Conservation (phyloP, 495 filamentous ascomycete genomes). For the Terfezia claveryi region DNA sequence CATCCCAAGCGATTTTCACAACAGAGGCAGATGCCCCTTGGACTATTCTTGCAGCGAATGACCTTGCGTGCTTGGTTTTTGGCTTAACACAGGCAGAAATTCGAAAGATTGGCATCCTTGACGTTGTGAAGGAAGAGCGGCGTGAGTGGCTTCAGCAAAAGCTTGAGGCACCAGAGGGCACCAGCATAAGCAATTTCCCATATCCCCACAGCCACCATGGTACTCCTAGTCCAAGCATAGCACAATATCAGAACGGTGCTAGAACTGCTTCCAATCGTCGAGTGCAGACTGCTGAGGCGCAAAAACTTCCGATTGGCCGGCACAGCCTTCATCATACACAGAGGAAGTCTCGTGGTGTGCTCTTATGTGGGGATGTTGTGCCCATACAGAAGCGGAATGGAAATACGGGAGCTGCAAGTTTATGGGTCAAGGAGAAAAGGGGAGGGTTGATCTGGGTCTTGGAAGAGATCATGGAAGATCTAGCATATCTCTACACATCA, state of each 20-base stretch:
- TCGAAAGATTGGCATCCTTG: slow-evolving; percentile 79
- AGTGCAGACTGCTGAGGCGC: background rate
- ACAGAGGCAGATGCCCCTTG: slow-evolving; percentile 72
- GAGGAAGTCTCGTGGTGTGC: slow-evolving; percentile 67
- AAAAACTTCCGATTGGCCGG: background rate
- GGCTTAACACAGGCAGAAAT: slow-evolving; percentile 88
- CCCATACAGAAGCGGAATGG: slow-evolving; percentile 92
- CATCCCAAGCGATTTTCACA: slow-evolving; percentile 88
- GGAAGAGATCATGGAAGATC: slow-evolving; percentile 91
- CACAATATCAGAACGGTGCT: slow-evolving; percentile 12
- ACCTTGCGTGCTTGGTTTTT: slow-evolving; percentile 86
- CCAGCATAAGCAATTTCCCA: slow-evolving; percentile 20
- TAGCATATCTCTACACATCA: slow-evolving; percentile 35
- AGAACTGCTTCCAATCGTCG: slow-evolving; percentile 13
- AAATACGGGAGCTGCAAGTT: slow-evolving; percentile 65
- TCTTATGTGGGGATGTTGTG: slow-evolving; percentile 91
- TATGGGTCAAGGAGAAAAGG: slow-evolving; percentile 96
- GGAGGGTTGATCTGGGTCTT: slow-evolving; percentile 91
- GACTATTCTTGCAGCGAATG: slow-evolving; percentile 94
- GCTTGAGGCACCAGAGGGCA: slow-evolving; percentile 31
- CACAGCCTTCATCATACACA: slow-evolving; percentile 5
- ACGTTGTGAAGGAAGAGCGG: slow-evolving; percentile 75
- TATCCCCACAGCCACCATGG: slow-evolving; percentile 25
- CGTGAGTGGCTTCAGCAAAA: slow-evolving; percentile 78
- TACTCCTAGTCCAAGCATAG: slow-evolving; percentile 4